A percentile compares a stretch with the other conserved stretches of the same genome.
phyloP scores from a whole-genome alignment of 2,329 filamentous ascomycete genomes.

The Ascochyta koolunga region DNA sequence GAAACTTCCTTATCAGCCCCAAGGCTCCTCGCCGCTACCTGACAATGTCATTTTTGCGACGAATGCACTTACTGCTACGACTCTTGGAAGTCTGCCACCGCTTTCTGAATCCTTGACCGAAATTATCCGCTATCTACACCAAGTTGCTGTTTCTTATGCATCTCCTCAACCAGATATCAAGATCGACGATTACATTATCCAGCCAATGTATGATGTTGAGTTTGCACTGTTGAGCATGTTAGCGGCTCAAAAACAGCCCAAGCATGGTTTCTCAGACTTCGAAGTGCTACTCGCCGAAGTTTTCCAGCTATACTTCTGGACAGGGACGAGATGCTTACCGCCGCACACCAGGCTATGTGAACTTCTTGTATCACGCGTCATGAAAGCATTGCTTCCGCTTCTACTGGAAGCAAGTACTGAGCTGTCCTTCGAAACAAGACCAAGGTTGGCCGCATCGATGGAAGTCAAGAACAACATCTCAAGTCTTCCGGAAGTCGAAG shows the following conservation, averaged over 20 bases:
- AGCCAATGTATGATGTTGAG: conserved; percentile 26
- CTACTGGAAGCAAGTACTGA: conserved; percentile 18
- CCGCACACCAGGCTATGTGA: conserved; percentile 27
- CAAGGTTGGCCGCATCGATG: background rate
- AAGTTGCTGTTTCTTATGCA: conserved; percentile 16
- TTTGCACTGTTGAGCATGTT: conserved; percentile 19
- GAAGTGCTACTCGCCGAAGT: conserved; percentile 25
- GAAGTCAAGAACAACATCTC: background rate
- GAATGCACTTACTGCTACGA: conserved; percentile 13
- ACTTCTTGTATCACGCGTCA: conserved; percentile 22
- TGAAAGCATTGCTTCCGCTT: conserved; percentile 23
- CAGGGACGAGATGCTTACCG: conserved; percentile 19
- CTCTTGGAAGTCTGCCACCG: conserved; percentile 19
- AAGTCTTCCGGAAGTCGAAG: background rate
- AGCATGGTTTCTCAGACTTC: conserved; percentile 14
- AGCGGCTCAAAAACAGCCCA: conserved; percentile 16
- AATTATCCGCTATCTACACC: conserved; percentile 21
- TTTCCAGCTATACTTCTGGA: conserved; percentile 29
- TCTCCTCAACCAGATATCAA: conserved; percentile 6
- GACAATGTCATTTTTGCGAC: conserved; percentile 10
- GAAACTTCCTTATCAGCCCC: conserved; percentile 19
- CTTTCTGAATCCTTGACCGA: conserved; percentile 16
- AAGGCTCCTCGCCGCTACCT: conserved; percentile 9
- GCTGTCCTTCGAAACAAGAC: background rate
- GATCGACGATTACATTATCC: conserved; percentile 18